Evolutionary conservation across 176 grass and related monocot genomes (phyloP), one percentile per base, ranked within the genome.

Genomic region (Dactylis glomerata): DNA sequence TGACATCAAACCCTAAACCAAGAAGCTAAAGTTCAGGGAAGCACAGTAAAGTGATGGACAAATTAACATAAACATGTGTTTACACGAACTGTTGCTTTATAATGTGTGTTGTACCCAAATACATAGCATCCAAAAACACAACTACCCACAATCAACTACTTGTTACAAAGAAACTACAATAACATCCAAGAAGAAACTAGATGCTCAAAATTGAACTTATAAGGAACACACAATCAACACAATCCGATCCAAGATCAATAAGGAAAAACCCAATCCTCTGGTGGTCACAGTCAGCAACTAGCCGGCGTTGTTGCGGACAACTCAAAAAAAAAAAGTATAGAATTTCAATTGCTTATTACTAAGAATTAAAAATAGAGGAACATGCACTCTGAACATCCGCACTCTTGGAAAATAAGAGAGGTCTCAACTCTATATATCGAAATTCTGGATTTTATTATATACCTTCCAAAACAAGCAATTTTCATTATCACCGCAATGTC

Each of bases 1-100:
- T 34, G 5, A 68, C 61, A 70, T 19, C 16, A 27, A 83, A 46
- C 55, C 62, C 30, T 77, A 69, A 82, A n/a, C n/a, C n/a, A n/a
- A n/a, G n/a, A n/a, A n/a, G n/a, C n/a, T n/a, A n/a, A n/a, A n/a
- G n/a, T n/a, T n/a, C n/a, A n/a, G n/a, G n/a, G n/a, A n/a, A n/a
- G n/a, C n/a, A n/a, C n/a, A n/a, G n/a, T n/a, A n/a, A n/a, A n/a
- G n/a, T n/a, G n/a, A n/a, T n/a, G n/a, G n/a, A n/a, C n/a, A n/a
- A n/a, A n/a, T n/a, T n/a, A n/a, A n/a, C n/a, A n/a, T n/a, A n/a
- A n/a, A 51, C 37, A 85, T 50, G n/a, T 81, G 40, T 59, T 55
- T 32, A 44, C 28, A 75, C 70, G 13, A 81, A 69, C 13, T 15
- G 64, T 52, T 59, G 68, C 37, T 70, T 40, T 42, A 24, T n/a